These are phyloP conservation scores for Phytophthora aleatoria DNA, from an alignment of 352 stramenopile genomes.

Conservation along the genomic window DNA sequence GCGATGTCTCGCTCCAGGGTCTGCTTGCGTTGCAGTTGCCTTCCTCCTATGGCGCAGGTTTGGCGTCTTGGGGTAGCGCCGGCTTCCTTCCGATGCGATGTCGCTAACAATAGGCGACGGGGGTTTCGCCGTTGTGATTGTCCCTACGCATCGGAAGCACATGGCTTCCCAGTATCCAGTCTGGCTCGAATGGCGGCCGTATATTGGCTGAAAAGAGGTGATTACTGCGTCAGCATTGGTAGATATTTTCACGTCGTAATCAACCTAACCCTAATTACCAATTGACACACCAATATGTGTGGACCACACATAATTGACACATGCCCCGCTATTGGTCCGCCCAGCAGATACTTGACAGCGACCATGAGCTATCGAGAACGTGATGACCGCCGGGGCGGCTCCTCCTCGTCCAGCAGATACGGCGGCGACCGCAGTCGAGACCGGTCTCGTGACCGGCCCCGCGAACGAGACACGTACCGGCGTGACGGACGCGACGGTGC, in stretches of 20 bases:
- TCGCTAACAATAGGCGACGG: slow-evolving; percentile 23
- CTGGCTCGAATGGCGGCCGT: not conserved
- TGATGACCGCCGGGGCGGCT: slow-evolving; percentile 31
- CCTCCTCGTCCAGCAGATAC: slow-evolving; percentile 35
- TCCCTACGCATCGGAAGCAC: slow-evolving; percentile 11
- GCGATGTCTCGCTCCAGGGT: slow-evolving; percentile 28
- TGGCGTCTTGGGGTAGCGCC: slow-evolving; percentile 3
- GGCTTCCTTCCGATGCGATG: slow-evolving; percentile 14
- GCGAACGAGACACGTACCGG: slow-evolving; percentile 46
- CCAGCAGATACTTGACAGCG: slow-evolving; percentile 17
- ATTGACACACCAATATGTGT: not conserved
- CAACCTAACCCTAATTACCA: not conserved
- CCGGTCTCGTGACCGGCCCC: slow-evolving; percentile 26
- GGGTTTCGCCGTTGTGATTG: slow-evolving; percentile 32
- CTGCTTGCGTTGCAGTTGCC: slow-evolving; percentile 28
- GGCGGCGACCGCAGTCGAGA: slow-evolving; percentile 30
- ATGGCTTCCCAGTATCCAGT: slow-evolving; percentile 23
- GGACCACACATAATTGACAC: slow-evolving; percentile 3
- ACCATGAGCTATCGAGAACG: slow-evolving; percentile 35
- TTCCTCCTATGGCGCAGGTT: slow-evolving; percentile 26
- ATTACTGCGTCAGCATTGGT: slow-evolving; percentile 13
- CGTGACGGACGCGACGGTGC: slow-evolving; percentile 20
- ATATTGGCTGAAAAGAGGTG: slow-evolving; percentile 16
- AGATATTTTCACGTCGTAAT: slow-evolving; percentile 25
- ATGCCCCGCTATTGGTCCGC: not conserved